Percentiles rank a stretch among this genome's conserved stretches.
phyloP scores from a whole-genome alignment of 768 basidiomycete species.

The Russula sp. region DNA sequence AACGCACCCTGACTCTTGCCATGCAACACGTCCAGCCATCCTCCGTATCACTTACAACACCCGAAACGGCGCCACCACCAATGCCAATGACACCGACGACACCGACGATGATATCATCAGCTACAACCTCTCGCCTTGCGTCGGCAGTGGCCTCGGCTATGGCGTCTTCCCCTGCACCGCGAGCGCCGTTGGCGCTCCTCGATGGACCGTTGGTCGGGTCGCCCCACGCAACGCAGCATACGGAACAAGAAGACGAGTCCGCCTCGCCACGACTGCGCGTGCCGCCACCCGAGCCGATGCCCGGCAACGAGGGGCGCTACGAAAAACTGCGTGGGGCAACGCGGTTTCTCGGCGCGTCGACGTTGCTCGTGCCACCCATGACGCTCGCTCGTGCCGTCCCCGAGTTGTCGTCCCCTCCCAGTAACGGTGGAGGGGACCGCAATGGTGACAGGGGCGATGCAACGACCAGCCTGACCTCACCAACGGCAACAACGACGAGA shows the following conservation, averaged over 20 bases:
- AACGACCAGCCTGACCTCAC: background rate
- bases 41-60: slow-evolving; percentile 15
- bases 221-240: slow-evolving; percentile 5
- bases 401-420: slow-evolving; percentile 20
- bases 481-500: slow-evolving; percentile 9
- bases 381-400: slow-evolving; percentile 19
- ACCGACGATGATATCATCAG: background rate
- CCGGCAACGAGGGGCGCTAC: slow-evolving; percentile 13
- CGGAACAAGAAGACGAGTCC: background rate
- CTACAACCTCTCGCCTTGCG: background rate
- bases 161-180: background rate
- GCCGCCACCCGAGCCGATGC: slow-evolving; percentile 11
- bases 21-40: slow-evolving; percentile 58
- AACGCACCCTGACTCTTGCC: slow-evolving; percentile 43
- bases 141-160: background rate
- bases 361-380: slow-evolving; percentile 39
- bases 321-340: slow-evolving; percentile 13
- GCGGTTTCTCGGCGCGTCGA: slow-evolving; percentile 42
- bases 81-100: background rate
- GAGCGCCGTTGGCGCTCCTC: background rate
- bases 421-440: slow-evolving; percentile 12
- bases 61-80: background rate
- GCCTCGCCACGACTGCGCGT: background rate
- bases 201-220: slow-evolving; percentile 15
- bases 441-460: slow-evolving; percentile 23